Evolutionary conservation across 2,329 filamentous ascomycete genomes (phyloP), one percentile per base, ranked within the genome.

Genomic region (Dryadomyces quercivorus): DNA sequence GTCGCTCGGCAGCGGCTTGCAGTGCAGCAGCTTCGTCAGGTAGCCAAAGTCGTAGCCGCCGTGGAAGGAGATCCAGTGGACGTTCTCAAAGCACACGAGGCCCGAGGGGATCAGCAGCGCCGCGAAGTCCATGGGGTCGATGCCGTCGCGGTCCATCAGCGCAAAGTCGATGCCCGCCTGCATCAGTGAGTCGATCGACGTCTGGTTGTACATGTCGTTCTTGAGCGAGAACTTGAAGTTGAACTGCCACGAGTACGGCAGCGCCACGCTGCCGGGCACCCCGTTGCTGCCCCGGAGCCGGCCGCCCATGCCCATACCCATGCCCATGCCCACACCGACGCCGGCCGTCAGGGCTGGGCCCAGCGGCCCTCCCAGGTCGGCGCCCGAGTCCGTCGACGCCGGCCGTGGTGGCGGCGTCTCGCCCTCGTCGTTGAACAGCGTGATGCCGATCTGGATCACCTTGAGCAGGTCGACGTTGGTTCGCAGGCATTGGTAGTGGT

Each of bases 21-120:
- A 87, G 55, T 88, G 85, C 67, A 98, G 84, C 56, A 96, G 83
- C 72, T 98, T 98, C 65, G 94, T 91, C 49, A 98, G 76, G 65
- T 97, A 97, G 50, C 91, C 93, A 70, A 98, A 97, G 72, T 98
- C 93, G 70, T 98, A 98, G 57, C 92, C 93, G 31, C 89, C 93
- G 68, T 98, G 93, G 71, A 97, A 97, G 4, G 89, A 95, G 59
- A 98, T 88, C 93, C 93, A 98, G 67, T 89, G 85, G 54, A 96
- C 87, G 56, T 94, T 84, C 43, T 93, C 84, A 60, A 88, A 82
- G 63, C 93, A 85, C 13, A 94, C 89, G 48, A 98, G 78, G 9
- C 93, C 93, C 1, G 93, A 97, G 50, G 88, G 91, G 55, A 95
- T 95, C 58, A 98, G 77, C 31, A 95, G 76, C 1, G 91, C 82